Base-by-base conservation (phyloP, 78 protist species). In the Planoprotostelium fungivorum region DNA sequence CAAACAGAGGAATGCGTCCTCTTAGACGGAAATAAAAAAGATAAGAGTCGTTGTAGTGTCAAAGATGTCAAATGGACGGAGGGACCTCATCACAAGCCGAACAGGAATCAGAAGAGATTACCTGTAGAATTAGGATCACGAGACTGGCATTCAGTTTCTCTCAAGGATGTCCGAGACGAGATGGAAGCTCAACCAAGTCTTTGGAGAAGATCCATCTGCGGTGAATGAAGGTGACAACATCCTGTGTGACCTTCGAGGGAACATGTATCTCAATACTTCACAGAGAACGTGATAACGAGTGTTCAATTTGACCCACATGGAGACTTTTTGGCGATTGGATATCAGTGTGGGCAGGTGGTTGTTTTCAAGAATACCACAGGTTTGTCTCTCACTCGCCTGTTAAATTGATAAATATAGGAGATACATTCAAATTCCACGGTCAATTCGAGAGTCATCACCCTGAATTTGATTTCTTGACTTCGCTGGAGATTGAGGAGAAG, bases 361-460 rank as follows among this genome's bases (percentile, higher is more conserved):
- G 87, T 85, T 16, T 85, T 85, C 16, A 85, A 85, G 16, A 35
- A 85, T 16, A 36, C 36, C 36, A 23, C 36, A 85, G 87, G 37
- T 85, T 25, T 51, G 73, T 51, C 31, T 5, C 31, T 51, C 5
- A 51, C 31, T n/a, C n/a, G n/a, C n/a, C n/a, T n/a, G n/a, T n/a
- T n/a, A n/a, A n/a, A n/a, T n/a, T n/a, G n/a, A n/a, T n/a, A n/a
- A n/a, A n/a, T 25, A 51, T 16, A 51, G 73, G 73, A 51, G 73
- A 36, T 16, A 85, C 87, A 5, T 85, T 37, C 87, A 35, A 85
- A 16, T 36, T 85, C 87, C 16, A 85, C 87, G 37, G 63, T 23
- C 63, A 85, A 85, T 85, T 85, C 87, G 37, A 85, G 87, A 85
- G 87, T 16, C 87, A 85, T 16, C 63, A 85, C 37, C 63, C 87